These are phyloP conservation scores for Geum urbanum DNA, from an alignment of 306 rosid species.

Conservation along the genomic window DNA sequence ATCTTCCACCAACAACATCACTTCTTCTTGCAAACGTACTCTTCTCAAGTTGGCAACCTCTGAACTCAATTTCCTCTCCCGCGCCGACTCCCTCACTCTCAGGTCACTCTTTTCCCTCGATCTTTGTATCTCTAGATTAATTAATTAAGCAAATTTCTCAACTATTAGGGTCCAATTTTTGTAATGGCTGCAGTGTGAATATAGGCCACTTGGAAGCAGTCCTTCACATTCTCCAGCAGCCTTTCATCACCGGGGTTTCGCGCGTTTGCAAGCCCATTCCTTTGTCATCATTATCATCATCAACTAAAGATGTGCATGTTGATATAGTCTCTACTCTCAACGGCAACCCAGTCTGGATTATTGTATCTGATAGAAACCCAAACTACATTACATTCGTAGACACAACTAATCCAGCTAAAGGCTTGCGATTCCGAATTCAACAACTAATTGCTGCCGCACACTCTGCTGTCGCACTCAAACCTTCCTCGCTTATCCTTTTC, in stretches of 20 bases:
- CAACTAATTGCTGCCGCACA: conserved; percentile 53
- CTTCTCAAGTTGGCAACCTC: conserved; percentile 65
- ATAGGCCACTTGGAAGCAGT: conserved; percentile 88
- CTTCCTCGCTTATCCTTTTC: conserved; percentile 71
- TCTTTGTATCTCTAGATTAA: too few species aligned
- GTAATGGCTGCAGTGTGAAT: conserved; percentile 52
- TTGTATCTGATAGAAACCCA: conserved; percentile 85
- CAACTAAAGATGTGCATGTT: conserved; percentile 46
- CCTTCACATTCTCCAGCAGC: conserved; percentile 73
- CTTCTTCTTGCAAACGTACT: conserved; percentile 55
- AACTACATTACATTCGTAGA: conserved; percentile 61
- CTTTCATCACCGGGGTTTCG: too few species aligned
- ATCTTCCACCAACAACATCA: conserved; percentile 50
- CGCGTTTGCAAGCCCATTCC: conserved; percentile 73
- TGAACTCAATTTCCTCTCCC: conserved; percentile 67
- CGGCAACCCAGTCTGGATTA: conserved; percentile 78
- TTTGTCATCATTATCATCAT: conserved; percentile 18
- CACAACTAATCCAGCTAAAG: conserved; percentile 38
- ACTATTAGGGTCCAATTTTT: too few species aligned
- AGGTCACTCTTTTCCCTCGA: too few species aligned
- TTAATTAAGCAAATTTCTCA: too few species aligned
- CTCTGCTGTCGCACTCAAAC: conserved; percentile 57
- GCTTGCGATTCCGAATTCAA: conserved; percentile 56
- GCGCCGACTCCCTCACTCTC: conserved; percentile 36
- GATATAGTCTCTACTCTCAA: conserved; percentile 67